Evolutionary conservation across 2,329 filamentous ascomycete species (phyloP).

Genomic region (Chaetomium strumarium): DNA sequence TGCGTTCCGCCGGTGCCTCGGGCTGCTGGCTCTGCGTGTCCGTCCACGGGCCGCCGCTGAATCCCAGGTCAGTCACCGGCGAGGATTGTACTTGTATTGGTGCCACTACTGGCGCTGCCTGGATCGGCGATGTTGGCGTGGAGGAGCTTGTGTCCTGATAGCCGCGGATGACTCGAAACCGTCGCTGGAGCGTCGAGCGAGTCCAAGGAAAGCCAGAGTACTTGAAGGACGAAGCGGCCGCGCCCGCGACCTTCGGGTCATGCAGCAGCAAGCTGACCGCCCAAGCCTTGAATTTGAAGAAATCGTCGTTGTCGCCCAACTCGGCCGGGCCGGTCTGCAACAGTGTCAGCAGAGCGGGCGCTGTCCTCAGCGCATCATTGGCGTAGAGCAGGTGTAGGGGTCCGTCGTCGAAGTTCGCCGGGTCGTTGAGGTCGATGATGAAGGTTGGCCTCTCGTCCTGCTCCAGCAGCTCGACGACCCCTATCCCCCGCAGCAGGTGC

Average conservation of each 20-base stretch:
- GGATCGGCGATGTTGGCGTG: slow-evolving; percentile 32
- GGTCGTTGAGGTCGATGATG: slow-evolving; percentile 61
- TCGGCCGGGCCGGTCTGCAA: slow-evolving; percentile 46
- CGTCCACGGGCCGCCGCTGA: slow-evolving; percentile 33
- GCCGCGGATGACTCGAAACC: slow-evolving; percentile 63
- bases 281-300: slow-evolving; percentile 64
- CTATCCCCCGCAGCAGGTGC: slow-evolving; percentile 56
- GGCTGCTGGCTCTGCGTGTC: slow-evolving; percentile 28
- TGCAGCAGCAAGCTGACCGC: slow-evolving; percentile 51
- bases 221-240: slow-evolving; percentile 47
- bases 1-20: slow-evolving; percentile 28
- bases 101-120: neutral
- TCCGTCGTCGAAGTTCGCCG: slow-evolving; percentile 46
- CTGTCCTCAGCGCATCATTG: slow-evolving; percentile 60
- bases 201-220: slow-evolving; percentile 67
- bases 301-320: slow-evolving; percentile 41
- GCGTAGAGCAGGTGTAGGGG: slow-evolving; percentile 59
- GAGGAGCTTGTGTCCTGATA: slow-evolving; percentile 35
- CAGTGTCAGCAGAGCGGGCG: slow-evolving; percentile 48
- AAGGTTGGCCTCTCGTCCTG: slow-evolving; percentile 73
- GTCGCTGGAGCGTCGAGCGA: slow-evolving; percentile 60
- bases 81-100: slow-evolving; percentile 34
- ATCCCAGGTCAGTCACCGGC: slow-evolving; percentile 31
- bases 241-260: slow-evolving; percentile 46
- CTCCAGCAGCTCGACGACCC: slow-evolving; percentile 67